Conservation (phyloP, 1,139 yeast species). For the Geotrichum aggregatum region DNA sequence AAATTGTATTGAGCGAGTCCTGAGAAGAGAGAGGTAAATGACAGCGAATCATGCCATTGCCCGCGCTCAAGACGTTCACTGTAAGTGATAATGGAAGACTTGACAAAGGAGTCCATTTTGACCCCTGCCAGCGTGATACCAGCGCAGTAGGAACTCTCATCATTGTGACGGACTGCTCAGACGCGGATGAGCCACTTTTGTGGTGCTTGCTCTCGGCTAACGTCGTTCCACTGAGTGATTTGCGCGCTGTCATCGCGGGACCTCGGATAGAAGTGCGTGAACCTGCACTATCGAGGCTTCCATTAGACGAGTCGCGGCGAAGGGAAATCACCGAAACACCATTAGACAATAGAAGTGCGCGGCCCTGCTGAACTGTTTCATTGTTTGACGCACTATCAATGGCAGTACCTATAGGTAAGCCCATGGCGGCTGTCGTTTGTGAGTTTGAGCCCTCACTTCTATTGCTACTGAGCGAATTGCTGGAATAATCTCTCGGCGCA, state of each 20-base stretch:
- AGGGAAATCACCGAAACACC: neutral
- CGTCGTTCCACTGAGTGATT: neutral
- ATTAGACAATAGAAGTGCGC: neutral
- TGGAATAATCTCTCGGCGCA: neutral
- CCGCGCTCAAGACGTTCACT: neutral
- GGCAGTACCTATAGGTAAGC: slow-evolving; percentile 5
- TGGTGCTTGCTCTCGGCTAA: neutral
- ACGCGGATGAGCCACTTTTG: neutral
- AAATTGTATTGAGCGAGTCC: slow-evolving; percentile 5
- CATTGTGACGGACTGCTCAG: neutral
- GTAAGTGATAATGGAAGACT: slow-evolving; percentile 5
- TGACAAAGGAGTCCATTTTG: slow-evolving; percentile 9
- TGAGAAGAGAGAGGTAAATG: slow-evolving; percentile 6
- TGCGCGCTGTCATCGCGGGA: neutral
- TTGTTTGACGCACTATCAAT: neutral
- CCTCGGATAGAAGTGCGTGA: neutral
- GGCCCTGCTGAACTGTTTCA: neutral
- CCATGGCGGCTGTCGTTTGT: too few relatives aligned
- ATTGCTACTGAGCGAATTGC: neutral
- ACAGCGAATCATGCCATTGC: slow-evolving; percentile 11
- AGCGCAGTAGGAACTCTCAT: slow-evolving; percentile 5
- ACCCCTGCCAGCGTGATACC: slow-evolving; percentile 9
- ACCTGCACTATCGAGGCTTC: neutral
- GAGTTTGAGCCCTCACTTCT: too few relatives aligned
- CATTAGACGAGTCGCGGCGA: slow-evolving; percentile 1